Evolutionary conservation across 257 asterid genomes (phyloP), one percentile per base, ranked within the genome.

Genomic region (Striga asiatica): DNA sequence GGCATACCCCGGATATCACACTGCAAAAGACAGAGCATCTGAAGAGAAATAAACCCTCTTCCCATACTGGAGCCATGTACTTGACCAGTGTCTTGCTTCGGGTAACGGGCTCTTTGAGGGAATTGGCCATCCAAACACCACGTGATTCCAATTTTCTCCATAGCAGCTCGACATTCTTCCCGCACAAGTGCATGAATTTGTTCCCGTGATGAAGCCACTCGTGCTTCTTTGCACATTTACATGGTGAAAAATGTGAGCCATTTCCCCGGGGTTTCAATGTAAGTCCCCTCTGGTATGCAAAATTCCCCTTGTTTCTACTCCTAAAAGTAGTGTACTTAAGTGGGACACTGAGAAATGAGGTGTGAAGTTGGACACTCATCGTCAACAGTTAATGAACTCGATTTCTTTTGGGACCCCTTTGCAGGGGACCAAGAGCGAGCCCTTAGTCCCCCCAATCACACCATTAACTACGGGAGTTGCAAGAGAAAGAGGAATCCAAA

Each of bases 391-490:
- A 61, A 52, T 16, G 50, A 18, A 20, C 34, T 41, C 62, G 54
- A 53, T 66, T 57, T 54, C 66, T 23, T 64, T 51, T 45, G 28
- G 62, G 66, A 61, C 76, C 67, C 78, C 80, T 73, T 64, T 62
- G 58, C 69, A 71, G 93, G 95, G 93, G 89, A 83, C 91, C 84
- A 81, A 84, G 97, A 88, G 93, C 81, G 56, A 32, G 70, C 87
- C 83, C 95, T 80, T 67, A 80, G 97, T 60, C 92, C 95, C 54
- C 95, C 65, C 39, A 6, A 42, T 28, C 50, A 50, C 18, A 54
- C 64, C 53, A 47, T 56, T 32, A 42, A 2, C 23, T 31, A 49
- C 51, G 50, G 27, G 56, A 61, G 32, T 53, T 37, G 31, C 48
- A 60, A 66, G 70, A 16, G 10, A 50, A 58, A 24, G 55, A 66